phyloP scores from a whole-genome alignment of 2,329 filamentous ascomycete species.

The Ascochyta viciae-villosae region DNA sequence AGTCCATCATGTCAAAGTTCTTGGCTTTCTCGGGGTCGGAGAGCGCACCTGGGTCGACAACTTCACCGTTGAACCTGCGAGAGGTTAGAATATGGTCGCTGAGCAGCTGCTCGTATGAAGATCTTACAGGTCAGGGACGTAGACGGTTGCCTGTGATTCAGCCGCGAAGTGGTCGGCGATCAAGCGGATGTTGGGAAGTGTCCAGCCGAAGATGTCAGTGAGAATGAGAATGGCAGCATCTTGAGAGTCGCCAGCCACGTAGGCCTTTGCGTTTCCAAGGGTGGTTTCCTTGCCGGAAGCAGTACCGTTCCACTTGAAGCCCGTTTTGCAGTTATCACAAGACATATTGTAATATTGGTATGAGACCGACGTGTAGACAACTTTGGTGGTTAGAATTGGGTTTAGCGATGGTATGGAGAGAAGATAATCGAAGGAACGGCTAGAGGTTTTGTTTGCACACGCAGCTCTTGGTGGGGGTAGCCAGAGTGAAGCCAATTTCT shows the following conservation, averaged over 20 bases:
- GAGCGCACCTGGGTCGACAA: conserved; percentile 36
- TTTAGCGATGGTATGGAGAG: not conserved
- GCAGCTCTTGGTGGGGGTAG: too few species aligned
- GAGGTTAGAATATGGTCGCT: not conserved
- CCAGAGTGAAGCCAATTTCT: not conserved
- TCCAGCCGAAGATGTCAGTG: conserved; percentile 57
- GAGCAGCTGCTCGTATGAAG: not conserved
- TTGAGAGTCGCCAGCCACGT: conserved; percentile 53
- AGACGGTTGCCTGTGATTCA: conserved; percentile 54
- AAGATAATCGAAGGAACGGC: not conserved
- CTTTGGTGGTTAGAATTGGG: not conserved
- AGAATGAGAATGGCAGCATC: conserved; percentile 57
- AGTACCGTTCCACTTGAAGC: conserved; percentile 50
- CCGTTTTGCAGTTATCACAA: conserved; percentile 46
- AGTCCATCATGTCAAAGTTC: conserved; percentile 51
- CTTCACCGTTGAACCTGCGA: conserved; percentile 41
- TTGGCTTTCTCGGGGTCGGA: conserved; percentile 37
- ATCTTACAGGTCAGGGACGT: conserved; percentile 54
- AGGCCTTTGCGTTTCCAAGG: conserved; percentile 49
- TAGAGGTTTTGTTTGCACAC: conserved; percentile 1
- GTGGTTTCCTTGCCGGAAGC: conserved; percentile 48
- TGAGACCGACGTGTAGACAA: too few species aligned
- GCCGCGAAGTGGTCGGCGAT: conserved; percentile 58
- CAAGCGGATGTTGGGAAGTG: conserved; percentile 55
- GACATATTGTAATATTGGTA: conserved; percentile 30